Evolutionary conservation across 169 alveolate genomes (phyloP), one percentile per base, ranked within the genome.

Genomic region (Cytauxzoon felis): DNA sequence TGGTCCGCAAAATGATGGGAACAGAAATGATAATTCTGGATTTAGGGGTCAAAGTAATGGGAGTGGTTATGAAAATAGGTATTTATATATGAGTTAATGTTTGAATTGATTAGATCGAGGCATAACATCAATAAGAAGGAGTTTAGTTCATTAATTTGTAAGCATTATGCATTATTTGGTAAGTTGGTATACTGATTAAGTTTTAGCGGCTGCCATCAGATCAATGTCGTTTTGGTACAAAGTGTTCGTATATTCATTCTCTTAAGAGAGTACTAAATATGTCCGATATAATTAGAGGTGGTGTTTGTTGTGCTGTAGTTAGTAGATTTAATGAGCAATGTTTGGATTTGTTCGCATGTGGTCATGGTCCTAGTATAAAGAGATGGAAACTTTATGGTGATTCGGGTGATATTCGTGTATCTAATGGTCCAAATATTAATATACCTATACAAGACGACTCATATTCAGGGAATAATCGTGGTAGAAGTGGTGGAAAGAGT

Each of bases 191-290:
- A 45, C 24, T 21, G 27, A 5, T n/a, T 9, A 8, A 16, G n/a
- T 21, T 0, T 3, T 4, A 5, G 13, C 23, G 21, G 6, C 23
- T 19, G 43, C 24, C 57, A 3, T 0, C 73, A 66, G 86, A 76
- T 18, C 80, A 47, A n/a, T 76, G 86, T 23, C 70, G 86, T 21
- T 76, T 57, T 30, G 86, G 86, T 16, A 42, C 52, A 53, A 65
- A 64, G 43, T 76, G 86, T 41, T 43, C 68, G 34, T 65, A 65
- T 54, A 33, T 34, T 8, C 86, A 76, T 62, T 27, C 58, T 24
- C 36, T 76, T 24, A 50, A 43, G 57, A 36, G 86, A 2, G 45
- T 76, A 0, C 40, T 56, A 38, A 32, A 19, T 33, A 43, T 76
- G 42, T 41, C 13, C 5, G 86, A 76, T 29, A 63, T 66, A 23